Percentiles rank a stretch among this genome's conserved stretches.
These are phyloP conservation scores for Hyaloperonospora arabidopsidis DNA, from an alignment of 352 stramenopile species.

Conservation along the genomic window DNA sequence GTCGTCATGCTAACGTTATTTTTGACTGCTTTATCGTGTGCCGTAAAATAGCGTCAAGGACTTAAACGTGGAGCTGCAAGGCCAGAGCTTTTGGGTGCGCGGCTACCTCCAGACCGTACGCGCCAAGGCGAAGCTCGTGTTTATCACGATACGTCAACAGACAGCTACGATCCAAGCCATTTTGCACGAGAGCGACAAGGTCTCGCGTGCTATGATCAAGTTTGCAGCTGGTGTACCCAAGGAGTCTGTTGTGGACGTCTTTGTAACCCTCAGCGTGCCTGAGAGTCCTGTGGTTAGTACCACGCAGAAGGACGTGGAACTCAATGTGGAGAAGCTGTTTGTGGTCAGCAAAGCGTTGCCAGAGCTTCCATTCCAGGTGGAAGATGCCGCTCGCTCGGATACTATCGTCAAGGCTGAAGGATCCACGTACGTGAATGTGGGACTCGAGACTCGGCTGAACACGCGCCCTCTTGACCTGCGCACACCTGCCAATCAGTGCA, in stretches of 20 bases:
- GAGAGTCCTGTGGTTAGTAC: slow-evolving; percentile 89
- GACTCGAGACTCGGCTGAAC: slow-evolving; percentile 92
- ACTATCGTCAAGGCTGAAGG: slow-evolving; percentile 70
- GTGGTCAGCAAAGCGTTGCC: slow-evolving; percentile 90
- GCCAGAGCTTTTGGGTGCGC: slow-evolving; percentile 91
- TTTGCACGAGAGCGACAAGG: slow-evolving; percentile 79
- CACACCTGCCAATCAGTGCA: slow-evolving; percentile 97
- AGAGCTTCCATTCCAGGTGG: slow-evolving; percentile 90
- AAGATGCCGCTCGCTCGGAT: slow-evolving; percentile 91
- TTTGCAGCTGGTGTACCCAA: slow-evolving; percentile 91
- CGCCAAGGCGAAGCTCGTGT: slow-evolving; percentile 90
- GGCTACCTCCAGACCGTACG: slow-evolving; percentile 93
- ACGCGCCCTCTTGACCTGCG: slow-evolving; percentile 94
- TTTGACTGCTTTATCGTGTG: slow-evolving; percentile 1
- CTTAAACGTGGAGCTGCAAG: slow-evolving; percentile 72
- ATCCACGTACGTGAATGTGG: slow-evolving; percentile 82
- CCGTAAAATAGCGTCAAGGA: slow-evolving; percentile 22
- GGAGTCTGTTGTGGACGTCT: slow-evolving; percentile 95
- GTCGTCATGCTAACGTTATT: slow-evolving; percentile 1
- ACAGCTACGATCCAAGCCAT: slow-evolving; percentile 94
- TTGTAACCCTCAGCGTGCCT: slow-evolving; percentile 86
- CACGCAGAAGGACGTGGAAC: slow-evolving; percentile 92
- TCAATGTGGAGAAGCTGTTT: slow-evolving; percentile 92
- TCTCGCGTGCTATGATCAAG: slow-evolving; percentile 95
- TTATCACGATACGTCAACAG: slow-evolving; percentile 95